Base-by-base conservation (phyloP, 768 basidiomycete genomes). In the Tulasnella sp. region DNA sequence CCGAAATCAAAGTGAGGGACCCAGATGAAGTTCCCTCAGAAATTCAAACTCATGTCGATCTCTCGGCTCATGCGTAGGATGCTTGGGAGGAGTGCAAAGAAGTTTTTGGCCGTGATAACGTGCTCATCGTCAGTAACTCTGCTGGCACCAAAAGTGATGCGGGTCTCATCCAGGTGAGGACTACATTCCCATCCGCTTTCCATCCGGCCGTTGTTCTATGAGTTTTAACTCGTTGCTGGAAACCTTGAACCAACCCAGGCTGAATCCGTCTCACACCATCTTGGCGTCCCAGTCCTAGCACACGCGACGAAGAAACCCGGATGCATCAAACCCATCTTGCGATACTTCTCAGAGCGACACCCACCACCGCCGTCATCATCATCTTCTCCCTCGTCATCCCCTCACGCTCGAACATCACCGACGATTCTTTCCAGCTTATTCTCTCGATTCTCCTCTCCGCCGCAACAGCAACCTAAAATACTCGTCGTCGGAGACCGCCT, bases 81-180 rank as follows among this genome's bases (percentile, higher is more conserved):
- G 88, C 92, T 8, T 98, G 96, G 96, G 81, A 84, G 37, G 86
- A 89, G 79, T 92, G 94, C 72, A 84, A 89, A 64, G 82, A 86
- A 58, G 86, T 88, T 0, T 98, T 99, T 79, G 93, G 93, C 0
- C 86, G 89, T 34, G 87, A 86, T 0, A 91, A 94, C 77, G 88
- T 99, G 6, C 84, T 99, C 78, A 89, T 99, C 67, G 96, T 99
- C 40, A 94, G 93, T 82, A 99, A 99, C 81, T 96, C 96, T 25
- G 94, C 94, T 0, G 96, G 97, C 1, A 92, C 93, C 34, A 74
- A 77, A 68, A 87, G 85, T 76, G 86, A 90, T 75, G 93, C 90
- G 0, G 92, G 91, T 25, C 89, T 89, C 17, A 87, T 98, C 67
- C 93, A 96, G 83, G 96, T 94, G 79, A 9, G 49, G 8, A 9